Evolutionary conservation across 305 asterid genomes (phyloP), one percentile per base, ranked within the genome.

Genomic region (Fraxinus dipetala): DNA sequence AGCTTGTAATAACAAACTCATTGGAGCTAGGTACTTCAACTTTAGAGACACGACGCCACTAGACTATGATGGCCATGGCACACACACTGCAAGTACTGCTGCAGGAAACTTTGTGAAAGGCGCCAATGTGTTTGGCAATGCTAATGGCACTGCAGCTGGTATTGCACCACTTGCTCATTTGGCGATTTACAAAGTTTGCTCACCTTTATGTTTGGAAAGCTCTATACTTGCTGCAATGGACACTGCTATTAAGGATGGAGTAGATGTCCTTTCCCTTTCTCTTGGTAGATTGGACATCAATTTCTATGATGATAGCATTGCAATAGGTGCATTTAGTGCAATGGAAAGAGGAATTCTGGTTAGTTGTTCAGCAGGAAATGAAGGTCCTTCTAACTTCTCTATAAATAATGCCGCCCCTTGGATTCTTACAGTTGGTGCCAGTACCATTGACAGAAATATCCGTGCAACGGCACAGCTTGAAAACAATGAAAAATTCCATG

Each of bases 361-460:
- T 1, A 88, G 89, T 36, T 83, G 88, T 38, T 81, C 91, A 0
- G 91, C 87, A 0, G 87, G 86, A 63, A 86, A 88, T 22, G 2
- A 0, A 0, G 89, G 90, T 6, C 90, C 87, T 9, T 4, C 1
- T 63, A 79, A 72, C 16, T 54, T 78, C 2, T 31, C 85, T 5
- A n/a, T 89, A 67, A 77, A 84, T 0, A 89, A 85, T 76, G 91
- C 84, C 30, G 84, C 84, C 14, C 90, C 89, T 0, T 89, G 91
- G 91, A 75, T 85, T 54, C 87, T 89, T 3, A 87, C 87, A 0
- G 90, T 87, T 14, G 89, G 91, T 76, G 89, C 90, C 20, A 80
- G 89, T 78, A 89, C 89, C 6, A 85, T 51, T 4, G 90, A 87
- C 48, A 75, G 88, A 32, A 75, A 79, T 34, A 43, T 85, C 10